A percentile compares a stretch with the other conserved stretches of the same genome.
Conservation (phyloP, 306 rosid species). For the Carpinus viminea region DNA sequence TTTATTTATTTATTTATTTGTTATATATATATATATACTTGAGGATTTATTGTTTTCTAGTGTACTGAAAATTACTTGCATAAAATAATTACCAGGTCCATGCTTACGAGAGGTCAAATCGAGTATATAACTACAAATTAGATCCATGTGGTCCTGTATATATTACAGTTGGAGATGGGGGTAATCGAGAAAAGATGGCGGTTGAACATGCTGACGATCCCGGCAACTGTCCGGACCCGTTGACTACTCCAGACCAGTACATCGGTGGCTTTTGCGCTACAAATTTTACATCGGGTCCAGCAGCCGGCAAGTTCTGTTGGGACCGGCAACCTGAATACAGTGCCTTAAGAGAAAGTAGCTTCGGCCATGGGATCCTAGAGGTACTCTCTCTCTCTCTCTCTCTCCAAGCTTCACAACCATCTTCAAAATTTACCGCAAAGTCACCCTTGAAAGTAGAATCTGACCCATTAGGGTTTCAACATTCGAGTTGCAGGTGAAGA, state of each 20-base stretch:
- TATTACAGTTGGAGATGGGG: slow-evolving; percentile 79
- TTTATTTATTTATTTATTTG: no score
- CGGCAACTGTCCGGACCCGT: slow-evolving; percentile 65
- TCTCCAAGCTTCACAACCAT: slow-evolving; percentile 8
- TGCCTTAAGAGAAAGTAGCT: slow-evolving; percentile 76
- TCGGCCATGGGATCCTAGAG: slow-evolving; percentile 81
- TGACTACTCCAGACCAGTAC: slow-evolving; percentile 41
- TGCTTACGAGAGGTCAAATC: slow-evolving; percentile 90
- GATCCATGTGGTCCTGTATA: slow-evolving; percentile 84
- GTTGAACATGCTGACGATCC: slow-evolving; percentile 55
- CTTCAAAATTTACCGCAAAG: no score
- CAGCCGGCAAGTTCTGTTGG: slow-evolving; percentile 71
- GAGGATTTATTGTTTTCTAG: background rate
- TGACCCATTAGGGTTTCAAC: slow-evolving; percentile 12
- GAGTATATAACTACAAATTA: slow-evolving; percentile 65
- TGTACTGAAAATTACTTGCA: background rate
- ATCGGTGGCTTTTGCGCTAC: slow-evolving; percentile 65
- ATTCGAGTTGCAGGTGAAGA: slow-evolving; percentile 61
- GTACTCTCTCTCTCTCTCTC: slow-evolving; percentile 35
- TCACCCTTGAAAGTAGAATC: background rate
- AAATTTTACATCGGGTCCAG: slow-evolving; percentile 64
- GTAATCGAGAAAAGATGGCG: slow-evolving; percentile 88
- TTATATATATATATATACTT: background rate
- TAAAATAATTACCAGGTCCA: slow-evolving; percentile 61
- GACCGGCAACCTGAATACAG: slow-evolving; percentile 72